A percentile compares a stretch with the other conserved stretches of the same genome.
phyloP scores from a whole-genome alignment of 345 rosid genomes.

The Cardamine chenopodiifolia region DNA sequence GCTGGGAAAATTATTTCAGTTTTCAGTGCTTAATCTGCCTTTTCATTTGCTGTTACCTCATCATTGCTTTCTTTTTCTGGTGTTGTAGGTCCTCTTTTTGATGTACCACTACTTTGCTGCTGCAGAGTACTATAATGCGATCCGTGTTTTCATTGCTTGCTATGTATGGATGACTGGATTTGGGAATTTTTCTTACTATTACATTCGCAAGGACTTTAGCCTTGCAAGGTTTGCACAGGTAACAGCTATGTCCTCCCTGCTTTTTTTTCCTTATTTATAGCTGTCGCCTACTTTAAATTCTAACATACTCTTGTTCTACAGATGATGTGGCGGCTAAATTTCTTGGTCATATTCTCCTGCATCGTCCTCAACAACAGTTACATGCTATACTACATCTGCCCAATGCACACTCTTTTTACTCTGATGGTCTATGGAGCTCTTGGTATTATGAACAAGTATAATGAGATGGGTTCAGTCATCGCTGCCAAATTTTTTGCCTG shows the following conservation, averaged over 20 bases:
- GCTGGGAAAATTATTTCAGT: slow-evolving; percentile 15
- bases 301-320: slow-evolving; percentile 46
- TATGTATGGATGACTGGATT: slow-evolving; percentile 99
- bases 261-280: slow-evolving; percentile 12
- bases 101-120: slow-evolving; percentile 99
- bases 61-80: slow-evolving; percentile 25
- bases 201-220: slow-evolving; percentile 96
- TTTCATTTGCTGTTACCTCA: slow-evolving; percentile 18
- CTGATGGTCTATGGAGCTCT: slow-evolving; percentile 98
- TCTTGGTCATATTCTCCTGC: slow-evolving; percentile 87
- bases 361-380: slow-evolving; percentile 86
- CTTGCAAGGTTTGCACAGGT: slow-evolving; percentile 98
- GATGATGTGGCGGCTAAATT: slow-evolving; percentile 99
- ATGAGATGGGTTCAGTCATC: slow-evolving; percentile 77
- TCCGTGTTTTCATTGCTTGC: slow-evolving; percentile 89
- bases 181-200: slow-evolving; percentile 97
- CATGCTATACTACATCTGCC: slow-evolving; percentile 94
- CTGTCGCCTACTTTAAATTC: slow-evolving; percentile 36
- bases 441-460: slow-evolving; percentile 87
- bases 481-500: slow-evolving; percentile 71
- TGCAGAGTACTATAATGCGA: slow-evolving; percentile 87
- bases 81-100: slow-evolving; percentile 87
- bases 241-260: slow-evolving; percentile 19
- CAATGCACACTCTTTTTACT: slow-evolving; percentile 99
- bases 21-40: slow-evolving; percentile 4